A percentile compares a stretch with the other conserved stretches of the same genome.
These are phyloP conservation scores for Capsicum rhomboideum DNA, from an alignment of 257 asterid species.

Conservation along the genomic window DNA sequence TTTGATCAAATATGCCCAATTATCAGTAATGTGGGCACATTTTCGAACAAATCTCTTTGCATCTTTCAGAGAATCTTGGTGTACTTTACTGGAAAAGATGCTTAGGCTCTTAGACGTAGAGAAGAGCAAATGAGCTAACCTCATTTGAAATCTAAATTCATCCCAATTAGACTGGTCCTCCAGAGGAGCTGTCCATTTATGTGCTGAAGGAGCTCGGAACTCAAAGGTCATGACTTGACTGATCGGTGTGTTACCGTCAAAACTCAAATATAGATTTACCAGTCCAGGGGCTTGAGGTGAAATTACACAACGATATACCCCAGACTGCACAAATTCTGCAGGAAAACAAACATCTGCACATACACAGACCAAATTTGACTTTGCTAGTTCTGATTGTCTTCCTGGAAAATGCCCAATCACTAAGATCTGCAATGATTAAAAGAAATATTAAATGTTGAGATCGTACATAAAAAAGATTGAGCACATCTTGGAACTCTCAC, in stretches of 20 bases:
- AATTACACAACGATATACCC: slow-evolving; percentile 68
- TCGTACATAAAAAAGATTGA: neutral
- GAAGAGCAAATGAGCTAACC: slow-evolving; percentile 78
- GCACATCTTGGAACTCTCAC: neutral
- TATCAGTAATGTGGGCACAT: slow-evolving; percentile 37
- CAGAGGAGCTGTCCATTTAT: slow-evolving; percentile 11
- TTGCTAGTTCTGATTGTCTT: slow-evolving; percentile 30
- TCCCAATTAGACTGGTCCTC: slow-evolving; percentile 52
- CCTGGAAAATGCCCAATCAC: slow-evolving; percentile 62
- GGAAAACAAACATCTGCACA: slow-evolving; percentile 63
- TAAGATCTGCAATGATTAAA: slow-evolving; percentile 54
- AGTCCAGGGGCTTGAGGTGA: slow-evolving; percentile 66
- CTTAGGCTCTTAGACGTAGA: slow-evolving; percentile 56
- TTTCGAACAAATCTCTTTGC: slow-evolving; percentile 60
- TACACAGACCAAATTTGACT: slow-evolving; percentile 43
- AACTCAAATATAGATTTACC: slow-evolving; percentile 58
- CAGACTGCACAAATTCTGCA: slow-evolving; percentile 57
- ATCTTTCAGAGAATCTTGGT: slow-evolving; percentile 49
- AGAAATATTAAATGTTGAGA: neutral
- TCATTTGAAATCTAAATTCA: slow-evolving; percentile 61
- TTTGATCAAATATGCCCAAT: slow-evolving; percentile 49
- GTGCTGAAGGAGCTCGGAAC: slow-evolving; percentile 51
- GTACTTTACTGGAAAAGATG: slow-evolving; percentile 38
- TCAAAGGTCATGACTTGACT: slow-evolving; percentile 75
- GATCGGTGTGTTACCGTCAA: slow-evolving; percentile 69